Percentiles rank a stretch among this genome's conserved stretches.
These are phyloP conservation scores for Penicillium hesseltinei DNA, from an alignment of 2,329 filamentous ascomycete genomes.

Conservation along the genomic window DNA sequence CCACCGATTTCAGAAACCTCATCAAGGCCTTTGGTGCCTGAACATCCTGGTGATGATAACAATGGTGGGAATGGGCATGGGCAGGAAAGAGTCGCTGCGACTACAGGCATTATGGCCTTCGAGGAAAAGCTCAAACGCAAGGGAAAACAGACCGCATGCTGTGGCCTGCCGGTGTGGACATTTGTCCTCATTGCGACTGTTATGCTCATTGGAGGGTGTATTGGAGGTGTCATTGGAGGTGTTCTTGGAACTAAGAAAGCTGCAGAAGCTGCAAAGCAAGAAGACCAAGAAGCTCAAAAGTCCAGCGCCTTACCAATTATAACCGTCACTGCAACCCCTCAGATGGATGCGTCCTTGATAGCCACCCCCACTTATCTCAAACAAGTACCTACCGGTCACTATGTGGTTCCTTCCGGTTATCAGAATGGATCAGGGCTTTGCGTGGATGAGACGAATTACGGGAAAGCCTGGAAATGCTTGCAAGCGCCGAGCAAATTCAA, in stretches of 20 bases:
- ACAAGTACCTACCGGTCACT: constrained; percentile 53
- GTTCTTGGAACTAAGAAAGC: constrained; percentile 48
- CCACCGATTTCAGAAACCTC: constrained; percentile 33
- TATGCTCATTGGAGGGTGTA: constrained; percentile 49
- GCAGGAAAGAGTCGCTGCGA: constrained; percentile 22
- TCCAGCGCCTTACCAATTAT: constrained; percentile 33
- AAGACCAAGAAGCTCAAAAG: constrained; percentile 18
- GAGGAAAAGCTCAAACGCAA: constrained; percentile 48
- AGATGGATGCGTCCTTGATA: constrained; percentile 51
- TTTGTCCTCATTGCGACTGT: constrained; percentile 48
- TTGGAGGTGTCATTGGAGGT: constrained; percentile 56
- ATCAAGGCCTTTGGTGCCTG: constrained; percentile 28
- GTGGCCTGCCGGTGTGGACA: constrained; percentile 53
- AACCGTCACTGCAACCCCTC: constrained; percentile 50
- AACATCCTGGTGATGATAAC: constrained; percentile 18
- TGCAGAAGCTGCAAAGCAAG: constrained; percentile 25
- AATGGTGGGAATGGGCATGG: constrained; percentile 14
- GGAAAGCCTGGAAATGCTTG: constrained; percentile 53
- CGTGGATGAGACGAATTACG: constrained; percentile 46
- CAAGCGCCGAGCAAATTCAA: constrained; percentile 31
- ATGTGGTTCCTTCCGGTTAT: constrained; percentile 47
- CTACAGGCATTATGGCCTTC: constrained; percentile 41
- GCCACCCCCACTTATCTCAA: constrained; percentile 45
- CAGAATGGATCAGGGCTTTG: constrained; percentile 52
- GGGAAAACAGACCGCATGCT: constrained; percentile 45